Conservation (phyloP, 495 filamentous ascomycete genomes). For the Talaromyces wortmannii region DNA sequence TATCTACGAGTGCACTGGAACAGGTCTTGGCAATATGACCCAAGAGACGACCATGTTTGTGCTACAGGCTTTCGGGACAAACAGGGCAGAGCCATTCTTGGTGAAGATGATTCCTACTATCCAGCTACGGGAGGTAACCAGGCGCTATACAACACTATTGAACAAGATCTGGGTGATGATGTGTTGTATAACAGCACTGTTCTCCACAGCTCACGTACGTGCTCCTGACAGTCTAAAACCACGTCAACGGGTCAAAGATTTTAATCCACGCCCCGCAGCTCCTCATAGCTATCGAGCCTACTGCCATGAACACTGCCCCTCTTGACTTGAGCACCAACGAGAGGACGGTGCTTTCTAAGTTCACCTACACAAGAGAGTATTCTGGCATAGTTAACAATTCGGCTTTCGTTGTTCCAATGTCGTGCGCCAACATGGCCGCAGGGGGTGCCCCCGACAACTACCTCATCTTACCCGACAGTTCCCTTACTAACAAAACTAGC, state of each 20-base stretch:
- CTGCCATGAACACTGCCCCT: slow-evolving; percentile 18
- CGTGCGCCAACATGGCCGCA: slow-evolving; percentile 20
- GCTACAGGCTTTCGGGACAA: slow-evolving; percentile 29
- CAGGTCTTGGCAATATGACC: slow-evolving; percentile 30
- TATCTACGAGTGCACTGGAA: slow-evolving; percentile 18
- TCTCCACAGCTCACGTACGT: slow-evolving; percentile 18
- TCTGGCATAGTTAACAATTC: slow-evolving; percentile 29
- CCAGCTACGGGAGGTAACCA: slow-evolving; percentile 30
- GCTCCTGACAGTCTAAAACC: slow-evolving; percentile 22
- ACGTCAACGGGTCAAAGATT: slow-evolving; percentile 14
- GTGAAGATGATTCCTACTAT: slow-evolving; percentile 13
- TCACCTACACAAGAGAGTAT: slow-evolving; percentile 25
- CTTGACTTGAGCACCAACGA: slow-evolving; percentile 31
- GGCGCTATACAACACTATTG: slow-evolving; percentile 30
- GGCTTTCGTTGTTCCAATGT: slow-evolving; percentile 20
- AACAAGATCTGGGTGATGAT: slow-evolving; percentile 20
- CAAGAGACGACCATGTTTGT: slow-evolving; percentile 32
- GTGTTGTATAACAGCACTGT: slow-evolving; percentile 29
- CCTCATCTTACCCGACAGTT: slow-evolving; percentile 22
- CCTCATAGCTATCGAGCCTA: slow-evolving; percentile 37
- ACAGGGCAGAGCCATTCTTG: slow-evolving; percentile 25
- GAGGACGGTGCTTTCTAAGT: slow-evolving; percentile 27
- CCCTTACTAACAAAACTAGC: slow-evolving; percentile 23
- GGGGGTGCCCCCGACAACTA: slow-evolving; percentile 20
- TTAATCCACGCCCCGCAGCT: slow-evolving; percentile 36